phyloP scores from a whole-genome alignment of 768 basidiomycete species.

The Myochromella boudieri region DNA sequence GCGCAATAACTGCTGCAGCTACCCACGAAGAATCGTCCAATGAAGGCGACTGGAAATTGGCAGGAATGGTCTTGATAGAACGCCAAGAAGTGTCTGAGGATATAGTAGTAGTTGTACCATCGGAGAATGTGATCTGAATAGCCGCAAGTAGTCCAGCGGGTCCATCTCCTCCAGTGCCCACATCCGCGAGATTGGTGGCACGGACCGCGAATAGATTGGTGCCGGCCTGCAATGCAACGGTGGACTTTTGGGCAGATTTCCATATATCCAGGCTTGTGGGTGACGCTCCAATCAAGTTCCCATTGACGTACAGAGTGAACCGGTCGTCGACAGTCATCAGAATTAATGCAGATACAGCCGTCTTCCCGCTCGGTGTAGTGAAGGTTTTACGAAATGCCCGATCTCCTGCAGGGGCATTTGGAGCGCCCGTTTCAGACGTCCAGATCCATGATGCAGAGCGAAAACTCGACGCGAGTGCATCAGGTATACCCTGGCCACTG shows the following conservation, averaged over 20 bases:
- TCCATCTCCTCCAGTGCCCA: conserved; percentile 16
- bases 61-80: conserved; percentile 20
- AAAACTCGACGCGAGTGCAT: conserved; percentile 20
- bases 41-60: conserved; percentile 23
- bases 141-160: conserved; percentile 29
- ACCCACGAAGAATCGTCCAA: conserved; percentile 23
- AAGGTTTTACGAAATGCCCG: conserved; percentile 31
- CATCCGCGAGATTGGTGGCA: conserved; percentile 26
- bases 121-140: conserved; percentile 24
- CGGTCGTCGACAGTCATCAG: conserved; percentile 27
- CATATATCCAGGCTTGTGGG: conserved; percentile 23
- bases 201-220: conserved; percentile 26
- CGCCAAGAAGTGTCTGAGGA: conserved; percentile 24
- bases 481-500: conserved; percentile 12
- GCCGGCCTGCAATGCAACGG: conserved; percentile 15
- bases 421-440: conserved; percentile 22
- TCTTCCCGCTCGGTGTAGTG: conserved; percentile 22
- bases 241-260: conserved; percentile 25
- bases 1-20: conserved; percentile 12
- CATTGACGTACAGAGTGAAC: conserved; percentile 29
- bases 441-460: conserved; percentile 27
- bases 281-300: conserved; percentile 20
- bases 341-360: conserved; percentile 18
- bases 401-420: conserved; percentile 21
- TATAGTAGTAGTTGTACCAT: conserved; percentile 24